A percentile compares a stretch with the other conserved stretches of the same genome.
These are phyloP conservation scores for Chimonanthus salicifolius DNA, from an alignment of 164 flowering plant species.

Conservation along the genomic window DNA sequence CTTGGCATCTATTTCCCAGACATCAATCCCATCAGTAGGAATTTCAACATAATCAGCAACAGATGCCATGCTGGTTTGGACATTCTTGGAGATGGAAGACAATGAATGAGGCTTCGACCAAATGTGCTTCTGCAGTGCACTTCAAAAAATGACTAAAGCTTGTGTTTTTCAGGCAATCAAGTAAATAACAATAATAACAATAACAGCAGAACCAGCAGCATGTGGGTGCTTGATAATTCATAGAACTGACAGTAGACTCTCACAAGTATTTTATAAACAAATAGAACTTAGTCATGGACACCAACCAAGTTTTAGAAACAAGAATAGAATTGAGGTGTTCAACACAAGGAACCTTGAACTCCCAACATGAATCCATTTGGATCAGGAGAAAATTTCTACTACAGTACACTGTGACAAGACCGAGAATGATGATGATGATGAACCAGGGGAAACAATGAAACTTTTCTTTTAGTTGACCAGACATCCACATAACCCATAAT, in stretches of 20 bases:
- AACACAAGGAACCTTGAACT: not conserved
- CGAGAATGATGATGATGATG: too few relatives aligned
- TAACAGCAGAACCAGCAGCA: not conserved
- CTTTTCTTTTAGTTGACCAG: too few relatives aligned
- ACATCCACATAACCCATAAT: too few relatives aligned
- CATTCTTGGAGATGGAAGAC: constrained; percentile 24
- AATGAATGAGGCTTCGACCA: constrained; percentile 18
- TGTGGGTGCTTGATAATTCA: not conserved
- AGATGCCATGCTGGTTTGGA: constrained; percentile 18
- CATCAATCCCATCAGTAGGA: constrained; percentile 66
- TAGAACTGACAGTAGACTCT: too few relatives aligned
- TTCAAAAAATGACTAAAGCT: constrained; percentile 2
- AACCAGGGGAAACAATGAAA: too few relatives aligned
- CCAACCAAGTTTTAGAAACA: too few relatives aligned
- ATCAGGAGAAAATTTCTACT: not conserved
- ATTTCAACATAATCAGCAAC: constrained; percentile 39
- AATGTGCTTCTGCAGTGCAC: constrained; percentile 32
- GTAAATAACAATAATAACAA: too few relatives aligned
- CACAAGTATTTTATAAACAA: too few relatives aligned
- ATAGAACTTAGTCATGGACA: too few relatives aligned
- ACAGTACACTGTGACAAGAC: too few relatives aligned
- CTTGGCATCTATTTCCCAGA: constrained; percentile 76
- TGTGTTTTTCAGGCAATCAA: not conserved
- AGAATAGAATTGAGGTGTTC: not conserved
- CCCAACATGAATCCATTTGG: not conserved